Conservation (phyloP, 371 early-diverging fungal species). For the Rhizopus arrhizus region DNA sequence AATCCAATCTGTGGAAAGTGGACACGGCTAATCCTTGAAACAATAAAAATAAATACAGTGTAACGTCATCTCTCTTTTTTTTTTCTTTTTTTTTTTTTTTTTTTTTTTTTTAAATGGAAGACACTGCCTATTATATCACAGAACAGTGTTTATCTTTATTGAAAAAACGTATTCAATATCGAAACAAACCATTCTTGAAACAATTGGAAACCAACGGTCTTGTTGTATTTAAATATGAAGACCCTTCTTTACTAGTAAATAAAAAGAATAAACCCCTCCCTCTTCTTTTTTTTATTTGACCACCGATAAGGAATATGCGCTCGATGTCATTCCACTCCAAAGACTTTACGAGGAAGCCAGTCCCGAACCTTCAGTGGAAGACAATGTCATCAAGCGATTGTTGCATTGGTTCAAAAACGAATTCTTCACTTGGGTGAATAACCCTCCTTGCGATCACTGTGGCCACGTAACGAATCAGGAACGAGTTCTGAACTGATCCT, state of each 20-base stretch:
- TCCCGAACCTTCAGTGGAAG: conserved; percentile 27
- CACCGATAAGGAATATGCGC: conserved; percentile 40
- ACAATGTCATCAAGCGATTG: conserved; percentile 41
- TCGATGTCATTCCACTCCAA: conserved; percentile 53
- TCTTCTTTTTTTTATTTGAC: not conserved
- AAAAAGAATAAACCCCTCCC: not conserved
- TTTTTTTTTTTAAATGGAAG: not conserved
- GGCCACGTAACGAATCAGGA: conserved; percentile 24
- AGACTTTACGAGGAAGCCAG: conserved; percentile 51
- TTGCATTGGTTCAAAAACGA: conserved; percentile 65
- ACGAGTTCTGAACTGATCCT: not conserved
- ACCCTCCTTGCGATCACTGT: conserved; percentile 60
- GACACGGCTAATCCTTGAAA: conserved; percentile 18
- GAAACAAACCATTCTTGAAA: conserved; percentile 5
- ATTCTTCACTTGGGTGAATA: conserved; percentile 73
- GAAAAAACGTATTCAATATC: not conserved
- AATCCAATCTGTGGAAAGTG: conserved; percentile 7
- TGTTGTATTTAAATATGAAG: conserved; percentile 42
- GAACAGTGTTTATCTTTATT: not conserved
- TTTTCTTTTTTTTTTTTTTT: not conserved
- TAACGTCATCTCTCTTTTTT: not conserved
- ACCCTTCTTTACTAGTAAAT: conserved; percentile 45
- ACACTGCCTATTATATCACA: not conserved
- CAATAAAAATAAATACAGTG: not conserved
- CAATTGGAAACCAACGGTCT: conserved; percentile 10